phyloP scores from a whole-genome alignment of 2,329 filamentous ascomycete species.

The Verticillium nonalfalfae region DNA sequence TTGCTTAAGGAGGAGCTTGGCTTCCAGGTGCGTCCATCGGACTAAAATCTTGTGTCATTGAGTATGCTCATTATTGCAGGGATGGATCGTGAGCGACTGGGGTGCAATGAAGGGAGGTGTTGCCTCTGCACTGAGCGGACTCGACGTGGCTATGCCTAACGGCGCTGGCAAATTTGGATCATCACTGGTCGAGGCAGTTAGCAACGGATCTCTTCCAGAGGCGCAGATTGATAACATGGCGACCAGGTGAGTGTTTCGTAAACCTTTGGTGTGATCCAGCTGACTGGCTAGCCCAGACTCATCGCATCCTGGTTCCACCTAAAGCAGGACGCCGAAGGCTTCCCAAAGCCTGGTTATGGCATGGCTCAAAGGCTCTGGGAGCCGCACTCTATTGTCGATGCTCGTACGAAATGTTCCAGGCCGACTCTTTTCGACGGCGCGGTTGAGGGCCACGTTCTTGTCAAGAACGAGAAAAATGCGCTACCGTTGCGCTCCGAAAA shows the following conservation, averaged over 20 bases:
- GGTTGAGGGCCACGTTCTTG: constrained; percentile 54
- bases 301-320: constrained; percentile 52
- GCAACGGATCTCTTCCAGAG: constrained; percentile 51
- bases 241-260: constrained; percentile 15
- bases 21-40: constrained; percentile 32
- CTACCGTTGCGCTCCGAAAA: constrained; percentile 52
- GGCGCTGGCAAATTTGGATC: constrained; percentile 31
- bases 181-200: constrained; percentile 53
- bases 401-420: constrained; percentile 36
- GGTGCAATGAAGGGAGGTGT: constrained; percentile 59
- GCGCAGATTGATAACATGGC: constrained; percentile 57
- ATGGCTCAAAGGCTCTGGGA: constrained; percentile 53
- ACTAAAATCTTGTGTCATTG: constrained; percentile 34
- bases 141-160: constrained; percentile 67
- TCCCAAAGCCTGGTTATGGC: constrained; percentile 37
- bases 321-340: constrained; percentile 18
- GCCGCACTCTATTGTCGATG: constrained; percentile 41
- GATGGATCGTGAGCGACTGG: constrained; percentile 66
- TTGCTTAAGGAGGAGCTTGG: constrained; percentile 57
- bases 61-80: constrained; percentile 19
- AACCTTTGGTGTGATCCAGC: not conserved
- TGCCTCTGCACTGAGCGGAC: constrained; percentile 53
- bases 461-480: constrained; percentile 63
- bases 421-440: constrained; percentile 42
- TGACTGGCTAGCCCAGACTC: constrained; percentile 18